Conservation (phyloP, 1,139 yeast species). For the Pichia sp. region DNA sequence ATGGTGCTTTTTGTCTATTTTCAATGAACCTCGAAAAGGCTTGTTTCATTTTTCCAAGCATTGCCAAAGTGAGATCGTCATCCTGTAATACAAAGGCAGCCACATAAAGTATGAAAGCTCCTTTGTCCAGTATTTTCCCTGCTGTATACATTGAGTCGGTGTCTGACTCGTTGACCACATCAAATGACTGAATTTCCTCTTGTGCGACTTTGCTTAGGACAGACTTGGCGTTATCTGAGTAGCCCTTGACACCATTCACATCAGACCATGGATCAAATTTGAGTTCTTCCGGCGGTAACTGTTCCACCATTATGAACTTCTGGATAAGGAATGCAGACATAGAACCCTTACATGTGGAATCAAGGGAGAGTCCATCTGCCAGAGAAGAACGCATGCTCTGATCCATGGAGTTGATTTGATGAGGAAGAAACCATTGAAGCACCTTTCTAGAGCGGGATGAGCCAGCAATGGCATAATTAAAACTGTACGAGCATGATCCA, state of each 20-base stretch:
- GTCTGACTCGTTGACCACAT: conserved; percentile 55
- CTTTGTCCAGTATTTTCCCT: conserved; percentile 71
- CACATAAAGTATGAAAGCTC: conserved; percentile 66
- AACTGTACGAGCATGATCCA: conserved; percentile 33
- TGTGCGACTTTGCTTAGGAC: conserved; percentile 47
- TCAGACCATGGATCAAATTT: conserved; percentile 58
- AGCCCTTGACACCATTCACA: conserved; percentile 33
- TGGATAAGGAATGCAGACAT: conserved; percentile 58
- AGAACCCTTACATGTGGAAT: conserved; percentile 65
- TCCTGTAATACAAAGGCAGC: conserved; percentile 55
- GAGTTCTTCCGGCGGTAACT: conserved; percentile 46
- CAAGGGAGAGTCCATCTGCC: conserved; percentile 42
- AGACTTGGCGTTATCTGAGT: conserved; percentile 38
- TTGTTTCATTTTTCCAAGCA: conserved; percentile 49
- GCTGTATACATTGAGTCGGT: conserved; percentile 73
- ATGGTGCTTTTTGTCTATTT: conserved; percentile 57
- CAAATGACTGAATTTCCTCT: conserved; percentile 46
- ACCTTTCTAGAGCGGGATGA: conserved; percentile 30
- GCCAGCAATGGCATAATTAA: conserved; percentile 38
- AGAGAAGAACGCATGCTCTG: conserved; percentile 12
- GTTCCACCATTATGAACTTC: conserved; percentile 44
- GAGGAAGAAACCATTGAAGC: conserved; percentile 58
- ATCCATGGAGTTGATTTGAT: conserved; percentile 52
- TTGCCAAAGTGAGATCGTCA: conserved; percentile 38
- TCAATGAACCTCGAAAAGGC: conserved; percentile 58